Conservation (phyloP, 768 basidiomycete species). For the Terana coerulea region DNA sequence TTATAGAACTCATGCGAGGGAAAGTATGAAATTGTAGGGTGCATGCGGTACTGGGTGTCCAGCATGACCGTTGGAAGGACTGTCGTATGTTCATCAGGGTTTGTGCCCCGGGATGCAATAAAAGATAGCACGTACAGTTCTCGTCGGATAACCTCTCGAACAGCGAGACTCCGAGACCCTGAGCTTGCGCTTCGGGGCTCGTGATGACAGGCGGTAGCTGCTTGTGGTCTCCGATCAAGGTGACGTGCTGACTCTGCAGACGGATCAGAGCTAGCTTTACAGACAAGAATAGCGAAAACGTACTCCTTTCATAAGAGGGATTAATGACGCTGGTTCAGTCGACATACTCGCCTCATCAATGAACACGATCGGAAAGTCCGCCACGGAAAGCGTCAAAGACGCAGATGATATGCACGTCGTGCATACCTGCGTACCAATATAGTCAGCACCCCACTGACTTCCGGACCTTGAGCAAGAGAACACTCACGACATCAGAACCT, state of each 20-base stretch:
- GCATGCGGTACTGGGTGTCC: slow-evolving; percentile 95
- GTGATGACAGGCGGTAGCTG: slow-evolving; percentile 88
- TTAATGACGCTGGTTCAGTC: slow-evolving; percentile 87
- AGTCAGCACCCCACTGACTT: no score
- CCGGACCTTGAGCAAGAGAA: slow-evolving; percentile 3
- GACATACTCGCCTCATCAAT: slow-evolving; percentile 97
- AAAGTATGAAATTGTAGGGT: slow-evolving; percentile 84
- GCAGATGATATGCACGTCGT: slow-evolving; percentile 85
- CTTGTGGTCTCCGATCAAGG: slow-evolving; percentile 96
- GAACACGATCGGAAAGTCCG: slow-evolving; percentile 92
- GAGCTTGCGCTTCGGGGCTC: slow-evolving; percentile 67
- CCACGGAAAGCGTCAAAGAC: slow-evolving; percentile 55
- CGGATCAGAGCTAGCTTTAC: slow-evolving; percentile 7
- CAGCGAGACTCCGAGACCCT: slow-evolving; percentile 74
- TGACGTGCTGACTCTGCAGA: slow-evolving; percentile 67
- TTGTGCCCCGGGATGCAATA: background rate
- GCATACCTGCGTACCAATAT: slow-evolving; percentile 54
- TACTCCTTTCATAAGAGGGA: slow-evolving; percentile 94
- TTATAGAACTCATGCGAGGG: slow-evolving; percentile 84
- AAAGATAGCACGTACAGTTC: slow-evolving; percentile 49
- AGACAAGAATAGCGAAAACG: slow-evolving; percentile 29
- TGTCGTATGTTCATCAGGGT: slow-evolving; percentile 23
- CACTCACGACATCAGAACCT: slow-evolving; percentile 69
- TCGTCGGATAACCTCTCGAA: slow-evolving; percentile 90
- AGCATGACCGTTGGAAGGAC: slow-evolving; percentile 90